A percentile compares a stretch with the other conserved stretches of the same genome.
phyloP scores from a whole-genome alignment of 176 grass and related monocot species.

The Avena atlantica region DNA sequence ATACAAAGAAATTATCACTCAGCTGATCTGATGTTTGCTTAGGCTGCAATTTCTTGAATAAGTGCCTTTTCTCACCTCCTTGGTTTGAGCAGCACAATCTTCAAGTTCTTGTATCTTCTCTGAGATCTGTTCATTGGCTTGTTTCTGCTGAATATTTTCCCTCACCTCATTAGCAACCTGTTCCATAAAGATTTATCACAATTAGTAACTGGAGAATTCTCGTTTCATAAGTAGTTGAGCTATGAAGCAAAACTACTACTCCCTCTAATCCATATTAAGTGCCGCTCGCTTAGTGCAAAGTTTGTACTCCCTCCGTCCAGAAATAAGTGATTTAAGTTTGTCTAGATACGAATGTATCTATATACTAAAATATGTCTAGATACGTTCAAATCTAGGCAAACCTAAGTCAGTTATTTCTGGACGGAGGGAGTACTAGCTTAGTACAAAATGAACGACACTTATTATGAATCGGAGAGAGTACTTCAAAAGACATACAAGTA shows the following conservation, averaged over 20 bases:
- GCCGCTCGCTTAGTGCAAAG: no score
- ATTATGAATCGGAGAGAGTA: no score
- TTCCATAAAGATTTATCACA: slow-evolving; percentile 35
- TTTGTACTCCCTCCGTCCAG: no score
- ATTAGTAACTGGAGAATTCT: slow-evolving; percentile 17
- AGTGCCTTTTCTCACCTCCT: slow-evolving; percentile 57
- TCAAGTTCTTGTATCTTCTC: slow-evolving; percentile 71
- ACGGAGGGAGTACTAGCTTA: no score
- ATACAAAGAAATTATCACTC: slow-evolving; percentile 22
- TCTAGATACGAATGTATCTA: no score
- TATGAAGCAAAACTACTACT: neutral
- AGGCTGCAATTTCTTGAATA: slow-evolving; percentile 39
- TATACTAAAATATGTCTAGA: no score
- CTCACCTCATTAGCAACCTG: slow-evolving; percentile 41
- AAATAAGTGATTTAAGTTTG: no score
- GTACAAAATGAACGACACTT: no score
- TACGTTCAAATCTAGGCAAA: no score
- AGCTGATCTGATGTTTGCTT: slow-evolving; percentile 12
- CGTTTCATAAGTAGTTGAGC: neutral
- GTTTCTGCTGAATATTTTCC: slow-evolving; percentile 36
- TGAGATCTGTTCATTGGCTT: slow-evolving; percentile 38
- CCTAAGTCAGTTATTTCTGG: no score
- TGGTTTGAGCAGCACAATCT: slow-evolving; percentile 56
- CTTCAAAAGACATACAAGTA: neutral
- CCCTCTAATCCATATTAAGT: no score